Evolutionary conservation across 108 stramenopile species (phyloP).

Genomic region (Mayamaea pseudoterrestris): DNA sequence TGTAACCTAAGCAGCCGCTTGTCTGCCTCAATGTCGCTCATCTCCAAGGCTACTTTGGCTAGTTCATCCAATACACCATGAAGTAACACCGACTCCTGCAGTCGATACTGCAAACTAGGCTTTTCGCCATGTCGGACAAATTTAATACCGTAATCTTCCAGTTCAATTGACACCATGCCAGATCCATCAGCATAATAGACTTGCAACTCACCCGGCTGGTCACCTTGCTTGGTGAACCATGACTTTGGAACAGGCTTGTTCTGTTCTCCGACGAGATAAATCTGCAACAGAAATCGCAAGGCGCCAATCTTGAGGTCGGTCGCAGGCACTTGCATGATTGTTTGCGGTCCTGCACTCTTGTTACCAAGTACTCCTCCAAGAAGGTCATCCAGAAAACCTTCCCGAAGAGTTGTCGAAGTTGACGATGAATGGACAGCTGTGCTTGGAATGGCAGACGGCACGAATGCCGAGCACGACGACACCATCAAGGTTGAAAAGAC

Average conservation of each 20-base stretch:
- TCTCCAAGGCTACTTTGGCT: slow-evolving; percentile 28
- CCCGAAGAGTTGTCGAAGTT: not conserved
- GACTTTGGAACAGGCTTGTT: slow-evolving; percentile 36
- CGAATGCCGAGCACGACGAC: not conserved
- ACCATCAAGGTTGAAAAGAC: too few species aligned
- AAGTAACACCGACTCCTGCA: slow-evolving; percentile 69
- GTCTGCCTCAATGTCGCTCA: slow-evolving; percentile 32
- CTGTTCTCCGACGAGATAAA: slow-evolving; percentile 37
- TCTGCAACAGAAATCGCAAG: slow-evolving; percentile 31
- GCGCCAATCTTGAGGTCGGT: slow-evolving; percentile 24
- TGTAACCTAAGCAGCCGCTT: slow-evolving; percentile 42
- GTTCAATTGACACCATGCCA: slow-evolving; percentile 36
- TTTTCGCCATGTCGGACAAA: slow-evolving; percentile 38
- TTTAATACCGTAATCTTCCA: slow-evolving; percentile 14
- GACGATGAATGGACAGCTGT: not conserved
- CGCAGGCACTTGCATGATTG: slow-evolving; percentile 21
- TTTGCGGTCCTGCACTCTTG: slow-evolving; percentile 2
- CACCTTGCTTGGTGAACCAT: slow-evolving; percentile 41
- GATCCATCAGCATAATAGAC: slow-evolving; percentile 51
- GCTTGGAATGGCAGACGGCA: not conserved
- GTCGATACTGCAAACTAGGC: slow-evolving; percentile 49
- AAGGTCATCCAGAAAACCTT: not conserved
- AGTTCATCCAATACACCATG: slow-evolving; percentile 65
- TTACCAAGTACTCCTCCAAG: slow-evolving; percentile 9
- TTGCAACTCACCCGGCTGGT: slow-evolving; percentile 35